phyloP scores from a whole-genome alignment of 768 basidiomycete species.

The Lactifluus pinguis region DNA sequence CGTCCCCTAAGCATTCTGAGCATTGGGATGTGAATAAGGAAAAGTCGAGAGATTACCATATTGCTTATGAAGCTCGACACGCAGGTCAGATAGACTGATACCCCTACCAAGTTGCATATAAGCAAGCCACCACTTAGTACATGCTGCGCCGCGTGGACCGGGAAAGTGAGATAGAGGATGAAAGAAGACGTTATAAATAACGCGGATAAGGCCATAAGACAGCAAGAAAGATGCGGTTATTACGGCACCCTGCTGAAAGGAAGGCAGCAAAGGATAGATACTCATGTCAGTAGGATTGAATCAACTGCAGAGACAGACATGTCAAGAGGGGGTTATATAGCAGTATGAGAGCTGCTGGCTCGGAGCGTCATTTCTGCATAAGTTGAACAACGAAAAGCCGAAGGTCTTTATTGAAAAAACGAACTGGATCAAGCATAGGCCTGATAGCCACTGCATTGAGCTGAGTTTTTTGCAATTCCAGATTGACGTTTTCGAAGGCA shows the following conservation, averaged over 20 bases:
- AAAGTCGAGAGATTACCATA: background rate
- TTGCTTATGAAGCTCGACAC: constrained; percentile 3
- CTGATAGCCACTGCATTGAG: no score
- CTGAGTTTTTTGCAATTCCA: no score
- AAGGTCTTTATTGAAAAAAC: no score
- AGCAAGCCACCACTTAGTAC: constrained; percentile 13
- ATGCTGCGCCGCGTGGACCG: constrained; percentile 12
- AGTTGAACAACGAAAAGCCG: no score
- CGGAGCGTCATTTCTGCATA: no score
- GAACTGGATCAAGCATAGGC: no score
- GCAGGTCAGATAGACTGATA: constrained; percentile 4
- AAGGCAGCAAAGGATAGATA: background rate
- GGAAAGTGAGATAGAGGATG: constrained; percentile 13
- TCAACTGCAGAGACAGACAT: background rate
- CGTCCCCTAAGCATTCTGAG: constrained; percentile 1
- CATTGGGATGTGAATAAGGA: background rate
- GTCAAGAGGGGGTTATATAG: background rate
- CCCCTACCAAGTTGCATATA: constrained; percentile 6
- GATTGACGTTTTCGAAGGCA: no score
- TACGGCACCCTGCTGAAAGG: background rate
- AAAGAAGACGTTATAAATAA: constrained; percentile 2
- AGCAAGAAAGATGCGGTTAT: background rate
- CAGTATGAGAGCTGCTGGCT: no score
- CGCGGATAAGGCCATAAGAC: background rate
- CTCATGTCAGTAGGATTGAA: no score